Conservation (phyloP, 306 rosid genomes). For the Quillaja saponaria region DNA sequence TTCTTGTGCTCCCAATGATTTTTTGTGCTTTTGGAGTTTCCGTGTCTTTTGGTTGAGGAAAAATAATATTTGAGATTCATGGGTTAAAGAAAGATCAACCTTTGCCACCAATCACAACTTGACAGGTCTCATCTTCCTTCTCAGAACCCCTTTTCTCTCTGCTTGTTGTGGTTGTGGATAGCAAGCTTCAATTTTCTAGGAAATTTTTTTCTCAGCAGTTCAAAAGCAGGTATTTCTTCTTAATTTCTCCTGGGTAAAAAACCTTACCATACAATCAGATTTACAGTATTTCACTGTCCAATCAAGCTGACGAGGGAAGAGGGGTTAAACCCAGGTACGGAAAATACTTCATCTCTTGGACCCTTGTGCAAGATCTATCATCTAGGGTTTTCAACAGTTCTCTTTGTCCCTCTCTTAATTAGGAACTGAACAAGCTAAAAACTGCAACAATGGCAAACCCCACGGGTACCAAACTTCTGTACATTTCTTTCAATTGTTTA, state of each 20-base stretch:
- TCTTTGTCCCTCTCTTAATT: background rate
- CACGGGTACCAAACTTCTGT: conserved; percentile 24
- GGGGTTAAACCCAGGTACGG: conserved; percentile 10
- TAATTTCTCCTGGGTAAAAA: too few relatives aligned
- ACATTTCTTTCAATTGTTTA: conserved; percentile 34
- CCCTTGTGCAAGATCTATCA: conserved; percentile 55
- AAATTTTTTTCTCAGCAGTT: conserved; percentile 30
- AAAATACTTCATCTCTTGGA: conserved; percentile 33
- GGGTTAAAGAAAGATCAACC: background rate
- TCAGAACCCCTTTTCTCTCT: conserved; percentile 3
- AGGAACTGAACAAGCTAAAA: background rate
- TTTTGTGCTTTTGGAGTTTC: background rate
- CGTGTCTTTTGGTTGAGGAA: background rate
- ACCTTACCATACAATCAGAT: too few relatives aligned
- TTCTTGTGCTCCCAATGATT: background rate
- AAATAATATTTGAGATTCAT: background rate
- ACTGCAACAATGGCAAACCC: background rate
- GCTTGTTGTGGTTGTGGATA: conserved; percentile 22
- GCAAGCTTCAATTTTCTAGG: conserved; percentile 35
- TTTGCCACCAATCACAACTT: conserved; percentile 28
- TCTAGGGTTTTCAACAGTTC: conserved; percentile 27
- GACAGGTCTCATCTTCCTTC: conserved; percentile 43
- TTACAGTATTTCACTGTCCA: background rate
- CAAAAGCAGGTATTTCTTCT: background rate
- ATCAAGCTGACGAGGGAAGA: conserved; percentile 20